phyloP scores from a whole-genome alignment of 2,329 filamentous ascomycete genomes.

The Neofusicoccum sp. region DNA sequence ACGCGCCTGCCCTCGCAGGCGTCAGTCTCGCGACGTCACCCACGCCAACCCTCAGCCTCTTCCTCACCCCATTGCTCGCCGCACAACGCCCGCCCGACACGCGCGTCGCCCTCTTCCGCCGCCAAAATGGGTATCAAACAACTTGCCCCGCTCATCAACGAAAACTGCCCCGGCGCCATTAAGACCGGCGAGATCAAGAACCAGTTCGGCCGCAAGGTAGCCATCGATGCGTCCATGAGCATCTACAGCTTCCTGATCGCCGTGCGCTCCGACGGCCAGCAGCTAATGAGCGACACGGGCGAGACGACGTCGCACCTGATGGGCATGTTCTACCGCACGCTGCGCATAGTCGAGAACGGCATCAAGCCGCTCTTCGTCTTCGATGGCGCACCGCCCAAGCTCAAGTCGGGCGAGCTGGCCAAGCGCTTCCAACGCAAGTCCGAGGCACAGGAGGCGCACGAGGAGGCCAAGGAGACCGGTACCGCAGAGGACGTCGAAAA shows the following conservation, averaged over 20 bases:
- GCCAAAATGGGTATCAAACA: conserved; percentile 43
- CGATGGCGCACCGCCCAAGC: conserved; percentile 92
- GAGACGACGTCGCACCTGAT: conserved; percentile 98
- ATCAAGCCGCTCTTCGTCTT: conserved; percentile 99
- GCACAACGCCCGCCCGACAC: neutral
- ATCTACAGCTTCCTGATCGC: conserved; percentile 99
- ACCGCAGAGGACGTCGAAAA: conserved; percentile 98
- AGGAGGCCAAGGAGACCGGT: conserved; percentile 96
- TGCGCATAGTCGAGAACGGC: conserved; percentile 97
- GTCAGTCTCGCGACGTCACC: conserved; percentile 12
- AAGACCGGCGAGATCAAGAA: conserved; percentile 99
- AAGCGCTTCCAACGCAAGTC: conserved; percentile 95
- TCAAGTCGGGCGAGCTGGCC: conserved; percentile 95
- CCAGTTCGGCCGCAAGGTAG: conserved; percentile 97
- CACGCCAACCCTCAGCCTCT: neutral
- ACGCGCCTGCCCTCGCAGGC: conserved; percentile 16
- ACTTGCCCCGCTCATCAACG: conserved; percentile 57
- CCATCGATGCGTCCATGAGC: conserved; percentile 92
- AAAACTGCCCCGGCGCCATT: conserved; percentile 92
- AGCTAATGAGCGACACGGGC: conserved; percentile 91
- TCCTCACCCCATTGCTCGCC: conserved; percentile 9
- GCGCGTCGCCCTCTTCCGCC: neutral
- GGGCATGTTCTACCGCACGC: conserved; percentile 99
- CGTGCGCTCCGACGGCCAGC: conserved; percentile 93
- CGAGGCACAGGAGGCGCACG: conserved; percentile 84